A percentile compares a stretch with the other conserved stretches of the same genome.
phyloP scores from a whole-genome alignment of 2,329 filamentous ascomycete species.

The Fusarium denticulatum region DNA sequence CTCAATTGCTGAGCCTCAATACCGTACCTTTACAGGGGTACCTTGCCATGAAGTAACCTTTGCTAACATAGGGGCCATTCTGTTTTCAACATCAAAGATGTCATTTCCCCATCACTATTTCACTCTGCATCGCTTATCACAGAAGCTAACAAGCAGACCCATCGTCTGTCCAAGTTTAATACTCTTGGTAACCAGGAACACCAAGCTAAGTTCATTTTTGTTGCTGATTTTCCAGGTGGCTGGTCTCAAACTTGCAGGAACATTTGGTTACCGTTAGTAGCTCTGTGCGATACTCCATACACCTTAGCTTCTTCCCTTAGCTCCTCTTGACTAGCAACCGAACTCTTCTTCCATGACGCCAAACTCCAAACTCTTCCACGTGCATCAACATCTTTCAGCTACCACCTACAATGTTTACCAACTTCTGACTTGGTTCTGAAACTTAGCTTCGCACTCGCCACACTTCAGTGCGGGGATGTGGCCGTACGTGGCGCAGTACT shows the following conservation, averaged over 20 bases:
- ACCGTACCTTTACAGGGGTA: slow-evolving; percentile 12
- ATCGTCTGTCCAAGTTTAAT: slow-evolving; percentile 5
- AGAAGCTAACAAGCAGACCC: slow-evolving; percentile 9
- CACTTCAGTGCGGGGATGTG: slow-evolving; percentile 20
- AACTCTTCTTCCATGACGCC: slow-evolving; percentile 18
- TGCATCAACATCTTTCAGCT: neutral
- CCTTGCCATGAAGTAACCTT: neutral
- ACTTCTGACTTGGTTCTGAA: slow-evolving; percentile 37
- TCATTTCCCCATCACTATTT: slow-evolving; percentile 24
- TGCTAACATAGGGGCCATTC: neutral
- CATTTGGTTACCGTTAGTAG: neutral
- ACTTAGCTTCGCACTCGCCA: slow-evolving; percentile 21
- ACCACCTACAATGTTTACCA: slow-evolving; percentile 17
- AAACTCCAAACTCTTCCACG: slow-evolving; percentile 14
- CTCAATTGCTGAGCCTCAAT: neutral
- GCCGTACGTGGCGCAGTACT: slow-evolving; percentile 21
- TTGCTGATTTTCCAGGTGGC: neutral
- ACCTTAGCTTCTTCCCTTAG: neutral
- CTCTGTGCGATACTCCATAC: neutral
- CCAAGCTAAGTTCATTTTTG: neutral
- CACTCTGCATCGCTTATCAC: slow-evolving; percentile 3
- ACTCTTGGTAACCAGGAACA: neutral
- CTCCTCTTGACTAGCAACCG: neutral
- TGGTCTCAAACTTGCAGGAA: neutral
- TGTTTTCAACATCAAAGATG: slow-evolving; percentile 7